These are phyloP conservation scores for Grosmannia clavigera DNA, from an alignment of 2,329 filamentous ascomycete species.

Conservation along the genomic window DNA sequence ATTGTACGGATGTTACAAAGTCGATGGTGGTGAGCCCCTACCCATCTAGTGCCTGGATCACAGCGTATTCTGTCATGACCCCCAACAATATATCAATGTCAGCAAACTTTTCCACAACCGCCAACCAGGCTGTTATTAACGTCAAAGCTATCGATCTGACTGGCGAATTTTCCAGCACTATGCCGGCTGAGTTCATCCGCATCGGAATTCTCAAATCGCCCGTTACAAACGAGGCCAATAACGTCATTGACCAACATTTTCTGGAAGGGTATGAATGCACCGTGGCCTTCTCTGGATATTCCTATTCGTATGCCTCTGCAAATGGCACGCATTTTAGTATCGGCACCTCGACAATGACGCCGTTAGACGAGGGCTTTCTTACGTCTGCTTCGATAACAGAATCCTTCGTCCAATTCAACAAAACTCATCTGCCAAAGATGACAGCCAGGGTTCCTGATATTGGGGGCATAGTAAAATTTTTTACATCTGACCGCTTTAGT, in stretches of 20 bases:
- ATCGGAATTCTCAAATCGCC: background rate
- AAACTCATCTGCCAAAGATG: background rate
- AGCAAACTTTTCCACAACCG: background rate
- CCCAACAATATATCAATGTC: background rate
- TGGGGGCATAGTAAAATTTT: background rate
- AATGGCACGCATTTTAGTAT: background rate
- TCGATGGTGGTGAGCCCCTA: background rate
- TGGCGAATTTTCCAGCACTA: background rate
- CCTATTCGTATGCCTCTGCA: background rate
- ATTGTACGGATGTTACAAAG: background rate
- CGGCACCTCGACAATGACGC: background rate
- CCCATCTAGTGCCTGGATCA: no score
- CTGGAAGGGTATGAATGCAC: background rate
- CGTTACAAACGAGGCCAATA: background rate
- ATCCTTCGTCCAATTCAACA: background rate
- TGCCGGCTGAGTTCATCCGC: background rate
- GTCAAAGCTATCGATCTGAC: background rate
- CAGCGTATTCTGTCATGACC: background rate
- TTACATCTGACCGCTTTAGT: background rate
- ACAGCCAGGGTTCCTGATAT: background rate
- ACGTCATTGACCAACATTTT: background rate
- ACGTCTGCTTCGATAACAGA: background rate
- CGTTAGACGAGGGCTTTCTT: background rate
- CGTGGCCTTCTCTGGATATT: background rate
- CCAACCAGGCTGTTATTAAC: background rate